Base-by-base conservation (phyloP, 2,329 filamentous ascomycete genomes). In the Ophiostoma angusticollis region DNA sequence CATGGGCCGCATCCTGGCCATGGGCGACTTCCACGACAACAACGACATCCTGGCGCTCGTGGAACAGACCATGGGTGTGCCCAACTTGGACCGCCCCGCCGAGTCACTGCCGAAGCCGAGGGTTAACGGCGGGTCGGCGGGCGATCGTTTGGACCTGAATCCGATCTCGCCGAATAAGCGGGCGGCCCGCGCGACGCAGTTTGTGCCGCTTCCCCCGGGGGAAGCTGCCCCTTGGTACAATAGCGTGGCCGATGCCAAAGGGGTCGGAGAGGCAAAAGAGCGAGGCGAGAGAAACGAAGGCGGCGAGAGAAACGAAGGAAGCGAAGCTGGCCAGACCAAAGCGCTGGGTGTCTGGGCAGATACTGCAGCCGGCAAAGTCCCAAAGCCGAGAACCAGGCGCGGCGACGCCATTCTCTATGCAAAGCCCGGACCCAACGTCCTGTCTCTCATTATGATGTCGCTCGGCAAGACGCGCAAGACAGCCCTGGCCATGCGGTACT, bases 31-130 rank as follows among this genome's bases (percentile, higher is more conserved):
- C 14, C 58, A 65, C 35, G 78, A 91, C 49, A 78, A 71, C 57
- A 74, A 80, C 45, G 74, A 84, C 49, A 65, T 94, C 2, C 68
- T 94, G 17, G 72, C 73, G 28, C 64, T 95, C 16, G 59, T 93
- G n/a, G 70, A 85, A 48, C 79, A 94, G 58, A 83, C 85, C 1
- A 87, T 89, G 75, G 71, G 74, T 33, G 70, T 94, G 30, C 74
- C 79, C 24, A 72, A 74, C 37, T 53, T 63, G 47, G 65, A 57
- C 49, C 37, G 39, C 23, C 19, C 27, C 34, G 13, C 23, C 16
- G 14, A 23, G 30, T 17, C 45, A 6, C 4, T 8, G 22, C 4
- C 21, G 21, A 14, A n/a, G n/a, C n/a, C n/a, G n/a, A n/a, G n/a
- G n/a, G n/a, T n/a, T n/a, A n/a, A n/a, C n/a, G n/a, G n/a, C n/a